Evolutionary conservation across 306 rosid genomes (phyloP), one percentile per base, ranked within the genome.

Genomic region (Calophaca sinica): DNA sequence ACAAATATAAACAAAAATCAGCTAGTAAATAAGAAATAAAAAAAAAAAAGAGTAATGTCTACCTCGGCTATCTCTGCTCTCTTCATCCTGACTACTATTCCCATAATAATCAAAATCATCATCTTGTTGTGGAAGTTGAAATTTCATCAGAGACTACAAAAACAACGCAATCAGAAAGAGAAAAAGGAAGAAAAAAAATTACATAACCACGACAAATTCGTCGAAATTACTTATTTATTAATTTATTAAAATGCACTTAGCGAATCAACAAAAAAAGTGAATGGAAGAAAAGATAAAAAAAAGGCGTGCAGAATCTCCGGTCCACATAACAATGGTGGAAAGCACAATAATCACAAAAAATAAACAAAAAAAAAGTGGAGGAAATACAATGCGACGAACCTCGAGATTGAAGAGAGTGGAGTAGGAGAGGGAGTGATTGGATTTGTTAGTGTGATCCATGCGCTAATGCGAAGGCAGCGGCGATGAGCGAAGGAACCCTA

Each of bases 41-140:
- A 46, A 73, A 13, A 41, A 59, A 52, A 46, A 73, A 13, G 51
- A 35, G 49, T 7, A 53, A 70, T 77, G 82, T 79, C 78, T 80
- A 89, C 98, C 96, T 89, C 88, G 96, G 83, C 93, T 91, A 78
- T 84, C 94, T 86, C 93, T 89, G 93, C 98, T 94, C 88, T 91
- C 68, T 15, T 33, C 98, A 80, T 91, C 98, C 92, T 91, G 97
- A 87, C 97, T 94, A 83, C 96, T 96, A 85, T 92, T 90, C 39
- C 86, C 99, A 81, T 92, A 92, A 77, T 96, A 96, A 85, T 96
- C 92, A 79, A 90, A 92, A 69, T 82, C 97, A 87, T 90, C 97
- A 84, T 88, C 96, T 60, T 89, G 88, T 75, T 86, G 87, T 70
- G 99, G 97, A 81, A 96, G 94, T 84, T 84, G 98, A 82, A 86